Conservation (phyloP, 2,329 filamentous ascomycete species). For the Nothopassalora personata region DNA sequence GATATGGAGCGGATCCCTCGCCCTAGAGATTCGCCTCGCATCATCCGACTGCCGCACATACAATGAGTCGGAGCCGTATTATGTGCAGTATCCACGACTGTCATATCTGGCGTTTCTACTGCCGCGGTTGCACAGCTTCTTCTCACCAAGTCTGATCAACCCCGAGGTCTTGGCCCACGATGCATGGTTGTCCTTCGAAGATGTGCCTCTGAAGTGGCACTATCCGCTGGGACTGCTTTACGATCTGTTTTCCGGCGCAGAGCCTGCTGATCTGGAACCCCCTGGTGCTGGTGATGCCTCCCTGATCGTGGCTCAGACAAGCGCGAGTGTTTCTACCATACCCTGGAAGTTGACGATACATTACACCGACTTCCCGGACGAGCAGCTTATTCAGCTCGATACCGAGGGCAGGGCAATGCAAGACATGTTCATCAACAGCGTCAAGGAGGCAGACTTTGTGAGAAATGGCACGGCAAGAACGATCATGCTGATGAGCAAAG, state of each 20-base stretch:
- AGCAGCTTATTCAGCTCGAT: conserved; percentile 56
- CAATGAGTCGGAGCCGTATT: conserved; percentile 55
- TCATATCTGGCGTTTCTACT: conserved; percentile 65
- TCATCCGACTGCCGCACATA: conserved; percentile 57
- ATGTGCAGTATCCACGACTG: conserved; percentile 59
- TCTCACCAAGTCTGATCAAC: conserved; percentile 53
- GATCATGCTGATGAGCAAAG: conserved; percentile 82
- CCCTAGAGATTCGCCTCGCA: conserved; percentile 55
- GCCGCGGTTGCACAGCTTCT: conserved; percentile 59
- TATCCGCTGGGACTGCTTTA: conserved; percentile 64
- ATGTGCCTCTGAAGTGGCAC: conserved; percentile 66
- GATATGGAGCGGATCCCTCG: conserved; percentile 56
- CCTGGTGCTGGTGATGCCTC: conserved; percentile 6
- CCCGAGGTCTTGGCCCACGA: conserved; percentile 48
- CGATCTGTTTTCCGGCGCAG: conserved; percentile 60
- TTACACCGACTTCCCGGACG: conserved; percentile 53
- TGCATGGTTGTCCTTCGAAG: conserved; percentile 63
- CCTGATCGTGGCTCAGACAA: conserved; percentile 6
- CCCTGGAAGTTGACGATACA: conserved; percentile 62
- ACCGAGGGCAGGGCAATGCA: conserved; percentile 51
- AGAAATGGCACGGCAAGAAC: conserved; percentile 82
- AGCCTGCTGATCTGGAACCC: conserved; percentile 36
- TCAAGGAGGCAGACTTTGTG: conserved; percentile 79
- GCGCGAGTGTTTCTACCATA: conserved; percentile 29
- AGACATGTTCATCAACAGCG: conserved; percentile 63